Evolutionary conservation across 2,329 filamentous ascomycete species (phyloP).

Genomic region (Aspergillus transmontanensis): DNA sequence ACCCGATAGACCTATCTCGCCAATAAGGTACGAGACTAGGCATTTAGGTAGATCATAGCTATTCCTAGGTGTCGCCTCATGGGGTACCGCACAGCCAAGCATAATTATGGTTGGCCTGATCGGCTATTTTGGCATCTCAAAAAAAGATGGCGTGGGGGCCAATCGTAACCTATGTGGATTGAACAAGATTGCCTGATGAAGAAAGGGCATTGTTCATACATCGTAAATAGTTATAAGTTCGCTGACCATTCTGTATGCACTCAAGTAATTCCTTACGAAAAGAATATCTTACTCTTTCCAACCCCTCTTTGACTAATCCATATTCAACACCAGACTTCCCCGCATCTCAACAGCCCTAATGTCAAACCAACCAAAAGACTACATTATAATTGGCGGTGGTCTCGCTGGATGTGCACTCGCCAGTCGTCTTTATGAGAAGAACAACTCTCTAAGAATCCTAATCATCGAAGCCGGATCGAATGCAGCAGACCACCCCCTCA

Average conservation of each 20-base stretch:
- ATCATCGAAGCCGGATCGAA: slow-evolving; percentile 38
- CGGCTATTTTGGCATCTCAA: not conserved
- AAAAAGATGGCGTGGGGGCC: not conserved
- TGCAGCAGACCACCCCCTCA: slow-evolving; percentile 11
- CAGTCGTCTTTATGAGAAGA: slow-evolving; percentile 28
- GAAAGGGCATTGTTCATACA: no score
- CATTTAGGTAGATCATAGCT: no score
- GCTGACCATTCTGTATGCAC: not conserved
- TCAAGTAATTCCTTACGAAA: not conserved
- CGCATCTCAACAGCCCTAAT: not conserved
- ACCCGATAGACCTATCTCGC: not conserved
- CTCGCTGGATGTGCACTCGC: slow-evolving; percentile 32
- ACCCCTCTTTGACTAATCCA: not conserved
- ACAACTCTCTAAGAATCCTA: slow-evolving; percentile 21
- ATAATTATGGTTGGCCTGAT: not conserved
- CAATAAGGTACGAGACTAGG: not conserved
- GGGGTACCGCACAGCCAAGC: not conserved
- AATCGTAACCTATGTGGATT: not conserved
- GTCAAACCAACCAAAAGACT: not conserved
- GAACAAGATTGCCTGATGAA: not conserved
- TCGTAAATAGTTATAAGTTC: not conserved
- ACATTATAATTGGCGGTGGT: not conserved
- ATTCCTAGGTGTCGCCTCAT: no score
- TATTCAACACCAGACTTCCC: not conserved
- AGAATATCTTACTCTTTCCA: not conserved